A percentile compares a stretch with the other conserved stretches of the same genome.
Conservation (phyloP, 139 green algal species). For the Ulvella scutata region DNA sequence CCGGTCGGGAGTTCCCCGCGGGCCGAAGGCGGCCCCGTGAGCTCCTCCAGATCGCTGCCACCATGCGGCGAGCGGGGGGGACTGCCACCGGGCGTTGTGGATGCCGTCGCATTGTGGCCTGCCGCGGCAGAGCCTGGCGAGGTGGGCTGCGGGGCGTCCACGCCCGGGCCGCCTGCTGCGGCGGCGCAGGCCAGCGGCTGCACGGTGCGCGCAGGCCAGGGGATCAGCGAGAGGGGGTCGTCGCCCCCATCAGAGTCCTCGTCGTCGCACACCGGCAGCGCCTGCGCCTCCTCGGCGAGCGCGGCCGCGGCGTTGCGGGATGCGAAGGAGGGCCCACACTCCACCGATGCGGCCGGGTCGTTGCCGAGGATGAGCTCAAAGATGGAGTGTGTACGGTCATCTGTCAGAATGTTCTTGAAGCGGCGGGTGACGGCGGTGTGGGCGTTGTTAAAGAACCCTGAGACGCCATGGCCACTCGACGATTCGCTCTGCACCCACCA, state of each 20-base stretch:
- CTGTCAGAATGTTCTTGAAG: not conserved
- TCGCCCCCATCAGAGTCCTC: not conserved
- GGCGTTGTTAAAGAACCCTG: conserved; percentile 5
- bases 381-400: not conserved
- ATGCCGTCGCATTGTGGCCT: no score
- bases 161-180: no score
- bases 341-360: not conserved
- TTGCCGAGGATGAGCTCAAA: conserved; percentile 3
- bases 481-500: not conserved
- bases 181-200: no score
- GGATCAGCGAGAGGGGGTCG: not conserved
- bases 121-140: no score
- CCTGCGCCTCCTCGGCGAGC: not conserved
- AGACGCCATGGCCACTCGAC: not conserved
- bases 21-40: no score
- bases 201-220: not conserved
- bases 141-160: no score
- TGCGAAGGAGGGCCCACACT: no score
- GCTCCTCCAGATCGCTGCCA: no score
- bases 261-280: not conserved
- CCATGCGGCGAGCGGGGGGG: no score
- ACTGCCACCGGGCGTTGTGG: no score
- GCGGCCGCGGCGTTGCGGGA: no score
- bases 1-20: no score
- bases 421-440: not conserved